Percentiles rank a stretch among this genome's conserved stretches.
These are phyloP conservation scores for Fragilaria radians DNA, from an alignment of 108 stramenopile genomes.

Conservation along the genomic window DNA sequence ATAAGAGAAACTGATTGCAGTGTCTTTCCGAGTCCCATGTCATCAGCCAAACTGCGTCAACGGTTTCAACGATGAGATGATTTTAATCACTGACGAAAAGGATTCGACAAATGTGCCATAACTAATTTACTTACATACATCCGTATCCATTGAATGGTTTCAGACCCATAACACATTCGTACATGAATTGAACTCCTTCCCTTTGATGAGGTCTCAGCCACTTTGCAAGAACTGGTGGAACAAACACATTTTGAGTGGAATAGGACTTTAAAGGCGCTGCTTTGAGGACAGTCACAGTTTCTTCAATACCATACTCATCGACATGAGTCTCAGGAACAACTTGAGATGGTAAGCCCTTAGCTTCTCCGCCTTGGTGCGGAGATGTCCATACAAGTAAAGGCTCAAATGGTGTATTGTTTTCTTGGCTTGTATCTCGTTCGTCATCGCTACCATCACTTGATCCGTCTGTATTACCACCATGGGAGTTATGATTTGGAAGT, in stretches of 20 bases:
- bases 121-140: constrained; percentile 77
- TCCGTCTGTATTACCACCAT: constrained; percentile 7
- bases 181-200: constrained; percentile 96
- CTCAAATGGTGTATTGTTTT: constrained; percentile 65
- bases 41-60: constrained; percentile 34
- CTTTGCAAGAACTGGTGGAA: constrained; percentile 89
- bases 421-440: constrained; percentile 45
- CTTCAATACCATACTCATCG: constrained; percentile 87
- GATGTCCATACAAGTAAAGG: constrained; percentile 73
- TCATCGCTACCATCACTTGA: constrained; percentile 32
- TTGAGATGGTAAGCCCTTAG: constrained; percentile 63
- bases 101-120: not conserved
- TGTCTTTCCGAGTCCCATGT: constrained; percentile 71
- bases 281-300: constrained; percentile 43
- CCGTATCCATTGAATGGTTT: constrained; percentile 81
- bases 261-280: constrained; percentile 53
- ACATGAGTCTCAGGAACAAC: constrained; percentile 51
- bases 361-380: constrained; percentile 72
- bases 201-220: constrained; percentile 97
- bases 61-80: too few relatives aligned
- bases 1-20: constrained; percentile 91
- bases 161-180: constrained; percentile 95
- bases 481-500: constrained; percentile 15
- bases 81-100: too few relatives aligned
- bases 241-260: constrained; percentile 66